Percentiles rank a stretch among this genome's conserved stretches.
These are phyloP conservation scores for Mucor plumbeus DNA, from an alignment of 371 early-diverging fungal genomes.

Conservation along the genomic window DNA sequence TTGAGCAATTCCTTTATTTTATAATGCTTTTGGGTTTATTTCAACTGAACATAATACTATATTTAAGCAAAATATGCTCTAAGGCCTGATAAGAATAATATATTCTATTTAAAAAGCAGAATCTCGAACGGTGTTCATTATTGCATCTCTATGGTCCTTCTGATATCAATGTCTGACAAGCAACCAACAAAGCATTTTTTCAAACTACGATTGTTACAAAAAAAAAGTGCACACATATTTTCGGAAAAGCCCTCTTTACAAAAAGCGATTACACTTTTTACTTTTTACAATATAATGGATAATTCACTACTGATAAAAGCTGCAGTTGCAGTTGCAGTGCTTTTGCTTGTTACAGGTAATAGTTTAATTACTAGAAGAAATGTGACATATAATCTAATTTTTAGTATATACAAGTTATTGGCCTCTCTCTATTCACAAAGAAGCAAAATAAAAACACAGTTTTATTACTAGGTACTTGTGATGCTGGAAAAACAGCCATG, in stretches of 20 bases:
- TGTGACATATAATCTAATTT: background rate
- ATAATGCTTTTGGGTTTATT: no score
- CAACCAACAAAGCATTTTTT: background rate
- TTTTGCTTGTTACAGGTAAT: slow-evolving; percentile 21
- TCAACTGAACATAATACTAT: no score
- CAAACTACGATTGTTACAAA: background rate
- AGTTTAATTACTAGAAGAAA: background rate
- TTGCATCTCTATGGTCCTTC: background rate
- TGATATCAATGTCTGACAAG: background rate
- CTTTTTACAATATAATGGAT: slow-evolving; percentile 13
- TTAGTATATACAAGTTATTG: slow-evolving; percentile 11
- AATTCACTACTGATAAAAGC: slow-evolving; percentile 21
- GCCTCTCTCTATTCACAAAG: slow-evolving; percentile 32
- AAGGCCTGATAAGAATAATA: no score
- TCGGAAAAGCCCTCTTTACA: background rate
- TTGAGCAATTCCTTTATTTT: no score
- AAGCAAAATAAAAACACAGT: slow-evolving; percentile 46
- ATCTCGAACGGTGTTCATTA: no score
- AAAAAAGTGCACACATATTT: background rate
- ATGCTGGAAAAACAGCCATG: slow-evolving; percentile 70
- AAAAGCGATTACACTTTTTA: no score
- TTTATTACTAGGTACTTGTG: slow-evolving; percentile 61
- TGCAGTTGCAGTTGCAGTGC: slow-evolving; percentile 10
- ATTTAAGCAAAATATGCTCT: no score
- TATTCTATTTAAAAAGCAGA: no score